These are phyloP conservation scores for Chaetomium globosum DNA, from an alignment of 2,329 filamentous ascomycete species.

Conservation along the genomic window DNA sequence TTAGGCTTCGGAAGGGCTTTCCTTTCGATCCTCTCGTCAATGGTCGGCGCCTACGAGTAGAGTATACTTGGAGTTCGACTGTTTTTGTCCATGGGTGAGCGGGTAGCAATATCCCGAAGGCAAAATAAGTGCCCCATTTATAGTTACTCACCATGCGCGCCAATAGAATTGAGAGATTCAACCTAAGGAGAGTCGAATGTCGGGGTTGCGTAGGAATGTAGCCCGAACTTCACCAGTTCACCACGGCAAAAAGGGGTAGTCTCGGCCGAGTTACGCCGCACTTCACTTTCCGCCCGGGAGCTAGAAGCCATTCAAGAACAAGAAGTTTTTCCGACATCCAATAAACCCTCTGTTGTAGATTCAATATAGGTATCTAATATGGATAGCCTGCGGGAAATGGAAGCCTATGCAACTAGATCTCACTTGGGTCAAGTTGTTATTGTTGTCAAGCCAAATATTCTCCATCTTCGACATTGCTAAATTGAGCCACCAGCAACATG, in stretches of 20 bases:
- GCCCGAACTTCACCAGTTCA: not conserved
- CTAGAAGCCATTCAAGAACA: not conserved
- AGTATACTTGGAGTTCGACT: too few species aligned
- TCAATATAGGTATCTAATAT: not conserved
- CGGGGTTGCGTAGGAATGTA: not conserved
- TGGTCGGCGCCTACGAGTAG: too few species aligned
- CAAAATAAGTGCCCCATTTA: not conserved
- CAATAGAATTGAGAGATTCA: not conserved
- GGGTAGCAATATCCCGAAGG: constrained; percentile 2
- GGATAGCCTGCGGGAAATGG: not conserved
- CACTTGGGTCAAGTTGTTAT: not conserved
- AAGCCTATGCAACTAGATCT: not conserved
- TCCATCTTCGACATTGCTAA: not conserved
- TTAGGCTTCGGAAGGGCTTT: too few species aligned
- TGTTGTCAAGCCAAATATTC: not conserved
- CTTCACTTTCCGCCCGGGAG: not conserved
- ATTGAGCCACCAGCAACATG: constrained; percentile 3
- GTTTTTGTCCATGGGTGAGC: too few species aligned
- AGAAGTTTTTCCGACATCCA: not conserved
- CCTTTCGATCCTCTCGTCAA: too few species aligned
- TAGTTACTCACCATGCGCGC: constrained; percentile 10
- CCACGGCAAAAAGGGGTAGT: not conserved
- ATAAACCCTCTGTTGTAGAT: not conserved
- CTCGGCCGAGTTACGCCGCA: not conserved
- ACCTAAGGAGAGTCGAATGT: not conserved